A percentile compares a stretch with the other conserved stretches of the same genome.
Evolutionary conservation across 2,329 filamentous ascomycete genomes (phyloP).

Genomic region (Cytospora paraplurivora): DNA sequence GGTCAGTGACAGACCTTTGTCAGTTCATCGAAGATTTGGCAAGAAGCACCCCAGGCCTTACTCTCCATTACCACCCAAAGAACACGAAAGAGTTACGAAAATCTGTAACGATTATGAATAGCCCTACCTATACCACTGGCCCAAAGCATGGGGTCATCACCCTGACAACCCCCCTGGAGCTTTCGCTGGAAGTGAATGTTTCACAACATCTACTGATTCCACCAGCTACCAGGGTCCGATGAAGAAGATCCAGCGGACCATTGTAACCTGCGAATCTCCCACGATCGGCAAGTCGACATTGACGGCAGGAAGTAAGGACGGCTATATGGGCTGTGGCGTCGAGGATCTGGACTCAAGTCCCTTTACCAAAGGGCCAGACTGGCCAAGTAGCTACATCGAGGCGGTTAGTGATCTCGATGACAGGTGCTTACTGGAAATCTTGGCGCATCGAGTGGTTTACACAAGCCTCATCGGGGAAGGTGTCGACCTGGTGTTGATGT

Average conservation of each 20-base stretch:
- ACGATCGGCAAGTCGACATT: slow-evolving; percentile 12
- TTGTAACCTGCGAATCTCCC: slow-evolving; percentile 8
- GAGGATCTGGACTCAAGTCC: slow-evolving; percentile 5
- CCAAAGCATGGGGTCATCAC: background rate
- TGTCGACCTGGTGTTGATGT: slow-evolving; percentile 5
- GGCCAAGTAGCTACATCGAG: background rate
- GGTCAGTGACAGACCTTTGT: too few species aligned
- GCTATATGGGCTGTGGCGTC: background rate
- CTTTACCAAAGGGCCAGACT: background rate
- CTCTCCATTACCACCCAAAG: too few species aligned
- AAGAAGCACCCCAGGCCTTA: background rate
- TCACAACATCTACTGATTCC: background rate
- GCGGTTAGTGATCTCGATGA: background rate
- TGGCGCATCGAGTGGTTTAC: background rate
- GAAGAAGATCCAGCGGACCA: background rate
- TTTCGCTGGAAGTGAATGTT: background rate
- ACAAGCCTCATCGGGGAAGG: background rate
- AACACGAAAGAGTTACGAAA: background rate
- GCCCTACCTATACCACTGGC: background rate
- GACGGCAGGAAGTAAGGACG: background rate
- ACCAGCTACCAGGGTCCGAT: background rate
- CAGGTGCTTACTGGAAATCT: slow-evolving; percentile 3
- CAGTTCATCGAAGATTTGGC: too few species aligned
- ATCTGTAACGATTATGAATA: background rate
- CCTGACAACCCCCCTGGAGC: background rate